Percentiles rank a stretch among this genome's conserved stretches.
phyloP scores from a whole-genome alignment of 345 rosid genomes.

The Durio zibethinus region DNA sequence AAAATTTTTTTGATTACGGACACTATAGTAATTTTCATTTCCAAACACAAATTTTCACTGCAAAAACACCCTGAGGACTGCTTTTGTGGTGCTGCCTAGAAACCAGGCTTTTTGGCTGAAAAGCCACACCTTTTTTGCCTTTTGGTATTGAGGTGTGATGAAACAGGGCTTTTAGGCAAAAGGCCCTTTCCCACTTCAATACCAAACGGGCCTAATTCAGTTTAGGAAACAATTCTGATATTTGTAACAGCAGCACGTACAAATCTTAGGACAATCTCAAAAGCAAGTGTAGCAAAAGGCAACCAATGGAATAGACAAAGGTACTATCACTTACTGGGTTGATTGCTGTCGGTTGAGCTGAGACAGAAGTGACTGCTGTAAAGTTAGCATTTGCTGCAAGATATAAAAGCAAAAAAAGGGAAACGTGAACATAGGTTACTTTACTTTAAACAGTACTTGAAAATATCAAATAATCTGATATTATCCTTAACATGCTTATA shows the following conservation, averaged over 20 bases:
- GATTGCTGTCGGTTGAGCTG: constrained; percentile 60
- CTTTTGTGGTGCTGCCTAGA: too few species aligned
- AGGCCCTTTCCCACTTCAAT: too few species aligned
- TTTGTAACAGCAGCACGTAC: neutral
- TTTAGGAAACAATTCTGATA: neutral
- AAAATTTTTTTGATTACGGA: too few species aligned
- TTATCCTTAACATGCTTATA: neutral
- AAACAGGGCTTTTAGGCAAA: too few species aligned
- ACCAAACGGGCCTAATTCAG: too few species aligned
- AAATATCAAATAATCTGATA: neutral
- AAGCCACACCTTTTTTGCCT: too few species aligned
- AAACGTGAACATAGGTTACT: constrained; percentile 12
- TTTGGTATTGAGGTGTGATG: too few species aligned
- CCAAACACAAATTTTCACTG: too few species aligned
- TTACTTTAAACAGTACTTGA: neutral
- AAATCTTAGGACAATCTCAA: neutral
- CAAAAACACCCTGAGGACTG: too few species aligned
- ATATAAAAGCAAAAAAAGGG: constrained; percentile 11
- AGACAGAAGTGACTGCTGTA: constrained; percentile 69
- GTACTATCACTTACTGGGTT: constrained; percentile 46
- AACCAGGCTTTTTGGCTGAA: too few species aligned
- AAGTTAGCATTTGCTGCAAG: constrained; percentile 51
- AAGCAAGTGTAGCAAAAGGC: neutral
- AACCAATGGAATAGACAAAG: neutral
- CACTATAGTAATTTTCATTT: too few species aligned